Evolutionary conservation across 176 grass and related monocot genomes (phyloP).

Genomic region (Aegilops bicornis): DNA sequence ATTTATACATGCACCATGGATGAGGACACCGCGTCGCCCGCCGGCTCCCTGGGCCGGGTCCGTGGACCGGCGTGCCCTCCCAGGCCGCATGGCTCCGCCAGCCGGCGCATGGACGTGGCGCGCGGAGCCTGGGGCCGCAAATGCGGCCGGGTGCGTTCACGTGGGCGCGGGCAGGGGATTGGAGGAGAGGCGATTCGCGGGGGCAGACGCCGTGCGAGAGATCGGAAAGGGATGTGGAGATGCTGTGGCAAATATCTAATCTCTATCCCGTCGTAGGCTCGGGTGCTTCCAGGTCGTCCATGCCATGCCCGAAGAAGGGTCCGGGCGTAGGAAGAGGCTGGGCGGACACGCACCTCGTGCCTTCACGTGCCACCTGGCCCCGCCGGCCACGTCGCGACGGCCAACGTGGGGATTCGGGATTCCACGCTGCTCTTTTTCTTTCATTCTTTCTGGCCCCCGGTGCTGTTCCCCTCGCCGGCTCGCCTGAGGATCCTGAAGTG

Average conservation of each 20-base stretch:
- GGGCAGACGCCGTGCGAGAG: not conserved
- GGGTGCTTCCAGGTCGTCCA: not conserved
- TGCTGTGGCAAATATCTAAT: constrained; percentile 33
- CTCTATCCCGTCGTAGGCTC: not conserved
- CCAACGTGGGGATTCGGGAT: not conserved
- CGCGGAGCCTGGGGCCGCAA: not conserved
- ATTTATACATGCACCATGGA: constrained; percentile 59
- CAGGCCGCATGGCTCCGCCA: not conserved
- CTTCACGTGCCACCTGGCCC: constrained; percentile 71
- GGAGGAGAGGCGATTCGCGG: constrained; percentile 35
- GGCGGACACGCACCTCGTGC: constrained; percentile 57
- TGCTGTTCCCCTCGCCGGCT: too few species aligned
- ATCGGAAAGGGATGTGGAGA: constrained; percentile 34
- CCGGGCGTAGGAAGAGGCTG: constrained; percentile 11
- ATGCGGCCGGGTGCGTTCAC: constrained; percentile 41
- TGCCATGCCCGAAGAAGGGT: not conserved
- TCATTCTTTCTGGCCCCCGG: not conserved
- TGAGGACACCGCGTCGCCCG: constrained; percentile 22
- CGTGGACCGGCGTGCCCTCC: not conserved
- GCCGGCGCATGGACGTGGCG: constrained; percentile 11
- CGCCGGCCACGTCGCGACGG: not conserved
- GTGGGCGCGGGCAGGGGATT: constrained; percentile 52
- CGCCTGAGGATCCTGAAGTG: not conserved
- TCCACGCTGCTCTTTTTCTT: not conserved
- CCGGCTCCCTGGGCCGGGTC: not conserved